These are phyloP conservation scores for Pyricularia pennisetigena DNA, from an alignment of 2,329 filamentous ascomycete genomes.

Conservation along the genomic window DNA sequence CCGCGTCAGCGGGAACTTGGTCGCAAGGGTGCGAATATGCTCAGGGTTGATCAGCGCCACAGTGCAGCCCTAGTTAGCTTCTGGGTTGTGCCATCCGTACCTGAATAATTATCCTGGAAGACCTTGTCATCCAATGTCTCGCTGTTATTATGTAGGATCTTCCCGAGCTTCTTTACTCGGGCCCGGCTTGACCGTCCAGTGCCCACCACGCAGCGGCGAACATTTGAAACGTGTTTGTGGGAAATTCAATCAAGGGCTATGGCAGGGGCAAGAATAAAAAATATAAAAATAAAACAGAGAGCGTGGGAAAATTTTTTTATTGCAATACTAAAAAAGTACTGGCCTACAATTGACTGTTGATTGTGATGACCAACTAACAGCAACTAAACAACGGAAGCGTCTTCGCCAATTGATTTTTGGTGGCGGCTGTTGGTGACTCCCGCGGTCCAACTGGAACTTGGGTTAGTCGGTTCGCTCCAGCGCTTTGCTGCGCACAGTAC, in stretches of 20 bases:
- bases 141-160: not conserved
- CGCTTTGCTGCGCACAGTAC: not conserved
- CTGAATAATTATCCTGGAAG: not conserved
- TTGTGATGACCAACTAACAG: not conserved
- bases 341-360: not conserved
- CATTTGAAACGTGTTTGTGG: not conserved
- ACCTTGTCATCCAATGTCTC: not conserved
- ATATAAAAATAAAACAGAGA: not conserved
- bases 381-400: too few relatives aligned
- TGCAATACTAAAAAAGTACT: not conserved
- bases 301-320: too few relatives aligned
- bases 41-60: not conserved
- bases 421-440: not conserved
- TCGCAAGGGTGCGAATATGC: not conserved
- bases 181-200: not conserved
- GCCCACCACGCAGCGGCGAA: not conserved
- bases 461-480: not conserved
- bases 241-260: not conserved
- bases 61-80: not conserved
- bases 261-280: not conserved
- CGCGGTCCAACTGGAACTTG: not conserved
- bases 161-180: not conserved
- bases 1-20: not conserved
- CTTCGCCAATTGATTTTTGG: not conserved
- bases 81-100: not conserved